Evolutionary conservation across 2,329 filamentous ascomycete genomes (phyloP), one percentile per base, ranked within the genome.

Genomic region (Zymoseptoria brevis): DNA sequence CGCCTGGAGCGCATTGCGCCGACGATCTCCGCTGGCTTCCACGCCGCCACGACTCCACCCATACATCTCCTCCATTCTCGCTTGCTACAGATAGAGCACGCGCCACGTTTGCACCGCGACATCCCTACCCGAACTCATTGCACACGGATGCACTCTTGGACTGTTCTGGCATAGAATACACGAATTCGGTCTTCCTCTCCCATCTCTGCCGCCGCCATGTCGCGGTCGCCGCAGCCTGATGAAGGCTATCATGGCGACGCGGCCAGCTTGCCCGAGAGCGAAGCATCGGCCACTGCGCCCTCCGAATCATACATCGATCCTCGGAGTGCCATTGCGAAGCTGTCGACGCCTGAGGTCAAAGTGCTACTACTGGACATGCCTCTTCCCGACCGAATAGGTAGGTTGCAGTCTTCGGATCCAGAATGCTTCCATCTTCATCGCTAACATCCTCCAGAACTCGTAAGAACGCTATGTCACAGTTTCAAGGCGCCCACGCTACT

Each of bases 221-320:
- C 60, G 60, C 55, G 58, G 30, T 57, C 56, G 49, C 64, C 59
- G 51, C 64, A 64, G 19, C 82, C 90, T 60, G 90, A 95, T 76
- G 90, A 95, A 76, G 90, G 90, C 68, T 95, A 94, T 73, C 92
- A 89, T 5, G 67, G 94, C 72, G 89, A 92, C 54, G 83, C 81
- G 2, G 74, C 78, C 61, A 84, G 77, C 64, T 75, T 77, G 64
- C 72, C 69, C 59, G 77, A 73, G 41, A 74, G 72, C 64, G 77
- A 79, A 6, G 35, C 35, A 45, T 45, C 35, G 35, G 35, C 35
- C 35, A 45, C 22, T 19, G 29, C 53, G 16, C 22, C 19, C 19
- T 21, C n/a, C 13, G 50, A 52, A 26, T 13, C 50, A 21, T 22
- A n/a, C 50, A 8, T 52, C 13, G 21, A 26, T 26, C 24, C 19